Conservation (phyloP, 2,329 filamentous ascomycete genomes). For the Nemania sp. region DNA sequence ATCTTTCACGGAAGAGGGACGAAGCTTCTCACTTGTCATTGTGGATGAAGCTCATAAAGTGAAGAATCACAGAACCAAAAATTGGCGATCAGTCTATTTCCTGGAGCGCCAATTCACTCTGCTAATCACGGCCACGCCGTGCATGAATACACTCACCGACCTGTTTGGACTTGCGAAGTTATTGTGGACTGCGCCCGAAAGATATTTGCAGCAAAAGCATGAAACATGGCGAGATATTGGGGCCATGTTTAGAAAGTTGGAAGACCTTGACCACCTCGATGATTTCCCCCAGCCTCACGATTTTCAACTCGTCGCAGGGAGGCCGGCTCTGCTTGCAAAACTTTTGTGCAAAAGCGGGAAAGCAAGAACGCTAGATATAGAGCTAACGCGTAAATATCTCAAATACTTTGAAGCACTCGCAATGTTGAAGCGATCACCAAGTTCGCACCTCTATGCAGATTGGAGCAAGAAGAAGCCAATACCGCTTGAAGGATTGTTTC, state of each 20-base stretch:
- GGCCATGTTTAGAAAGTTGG: background rate
- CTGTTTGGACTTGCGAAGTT: conserved; percentile 33
- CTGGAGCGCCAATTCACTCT: conserved; percentile 36
- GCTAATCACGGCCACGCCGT: conserved; percentile 39
- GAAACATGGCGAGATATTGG: conserved; percentile 11
- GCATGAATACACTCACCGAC: conserved; percentile 35
- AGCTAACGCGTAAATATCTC: conserved; percentile 30
- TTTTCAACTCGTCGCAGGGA: conserved; percentile 30
- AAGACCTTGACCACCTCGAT: conserved; percentile 25
- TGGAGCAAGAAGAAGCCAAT: conserved; percentile 26
- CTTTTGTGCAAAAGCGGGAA: conserved; percentile 22
- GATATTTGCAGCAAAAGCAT: conserved; percentile 19
- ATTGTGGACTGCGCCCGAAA: conserved; percentile 31
- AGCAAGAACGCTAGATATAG: conserved; percentile 21
- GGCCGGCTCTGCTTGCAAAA: conserved; percentile 28
- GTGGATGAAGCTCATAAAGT: conserved; percentile 40
- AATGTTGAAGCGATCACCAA: conserved; percentile 37
- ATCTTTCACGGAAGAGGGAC: conserved; percentile 23
- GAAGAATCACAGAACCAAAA: conserved; percentile 31
- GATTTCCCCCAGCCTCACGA: conserved; percentile 13
- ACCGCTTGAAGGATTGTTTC: conserved; percentile 35
- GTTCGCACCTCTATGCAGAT: conserved; percentile 31
- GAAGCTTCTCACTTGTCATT: conserved; percentile 37
- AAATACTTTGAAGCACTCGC: conserved; percentile 37
- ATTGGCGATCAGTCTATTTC: conserved; percentile 34